Evolutionary conservation across 768 basidiomycete genomes (phyloP), one percentile per base, ranked within the genome.

Genomic region (Myochromella boudieri): DNA sequence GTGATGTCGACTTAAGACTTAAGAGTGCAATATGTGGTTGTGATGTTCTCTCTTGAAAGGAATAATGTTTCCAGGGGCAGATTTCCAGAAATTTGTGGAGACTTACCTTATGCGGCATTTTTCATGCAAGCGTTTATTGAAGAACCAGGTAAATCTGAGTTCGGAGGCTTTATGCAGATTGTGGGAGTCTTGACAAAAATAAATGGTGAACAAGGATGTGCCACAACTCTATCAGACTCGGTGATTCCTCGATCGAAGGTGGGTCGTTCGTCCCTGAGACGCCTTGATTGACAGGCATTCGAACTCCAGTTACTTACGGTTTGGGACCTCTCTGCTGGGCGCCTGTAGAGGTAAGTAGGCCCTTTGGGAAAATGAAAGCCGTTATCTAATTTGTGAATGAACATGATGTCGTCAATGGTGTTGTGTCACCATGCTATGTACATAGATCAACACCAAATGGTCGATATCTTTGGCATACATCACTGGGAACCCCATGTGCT

Each of bases 221-320:
- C 20, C n/a, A 37, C 49, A 57, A 57, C 51, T 54, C 53, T 54
- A 55, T 57, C 56, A 54, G 45, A 48, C 37, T 39, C 51, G 46
- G 41, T 6, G 38, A 24, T 42, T 54, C 56, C 48, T 57, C 45
- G 56, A 54, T 54, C 53, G 41, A 57, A 43, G 51, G 45, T 48
- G 37, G 22, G n/a, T 9, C 18, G 17, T 21, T 25, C 37, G 17
- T 21, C 37, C 42, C 51, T 52, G 34, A 20, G 24, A 34, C 37
- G n/a, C n/a, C 41, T 26, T 48, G 41, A 38, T 47, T 42, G 42
- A 42, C 28, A 50, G 42, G 21, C 25, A 29, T 25, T 44, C 42
- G 31, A 36, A 38, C 26, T 26, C 14, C 22, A 37, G 34, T 6
- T 29, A 31, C 25, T 11, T 20, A 27, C 22, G 25, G 27, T 25